A percentile compares a stretch with the other conserved stretches of the same genome.
These are phyloP conservation scores for Colletotrichum tropicale DNA, from an alignment of 2,329 filamentous ascomycete species.

Conservation along the genomic window DNA sequence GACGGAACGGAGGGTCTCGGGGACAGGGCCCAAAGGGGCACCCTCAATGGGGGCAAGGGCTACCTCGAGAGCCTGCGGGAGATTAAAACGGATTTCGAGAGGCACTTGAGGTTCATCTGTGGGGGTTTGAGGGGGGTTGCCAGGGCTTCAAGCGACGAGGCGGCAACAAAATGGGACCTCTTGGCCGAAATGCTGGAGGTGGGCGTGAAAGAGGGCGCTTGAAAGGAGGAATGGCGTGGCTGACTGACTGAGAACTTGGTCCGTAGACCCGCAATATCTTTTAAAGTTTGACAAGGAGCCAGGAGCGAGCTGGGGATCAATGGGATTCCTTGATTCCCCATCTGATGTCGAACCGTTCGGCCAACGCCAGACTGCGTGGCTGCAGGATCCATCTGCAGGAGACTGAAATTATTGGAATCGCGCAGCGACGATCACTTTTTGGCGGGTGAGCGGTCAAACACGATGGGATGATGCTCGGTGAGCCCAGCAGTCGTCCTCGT, in stretches of 20 bases:
- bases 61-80: conserved; percentile 59
- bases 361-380: background rate
- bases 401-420: conserved; percentile 5
- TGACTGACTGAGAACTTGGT: conserved; percentile 6
- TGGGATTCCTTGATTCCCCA: conserved; percentile 20
- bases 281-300: conserved; percentile 13
- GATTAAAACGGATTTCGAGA: conserved; percentile 68
- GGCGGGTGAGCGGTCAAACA: background rate
- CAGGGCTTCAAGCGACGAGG: conserved; percentile 69
- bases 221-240: background rate
- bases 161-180: conserved; percentile 74
- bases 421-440: background rate
- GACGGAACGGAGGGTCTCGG: conserved; percentile 35
- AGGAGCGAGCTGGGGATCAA: conserved; percentile 9
- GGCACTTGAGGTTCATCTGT: conserved; percentile 71
- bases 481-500: background rate
- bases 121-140: conserved; percentile 77
- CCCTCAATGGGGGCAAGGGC: conserved; percentile 30
- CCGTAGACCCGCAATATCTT: conserved; percentile 11
- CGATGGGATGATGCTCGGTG: background rate
- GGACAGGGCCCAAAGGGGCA: conserved; percentile 3
- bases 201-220: conserved; percentile 31
- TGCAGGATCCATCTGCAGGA: conserved; percentile 5
- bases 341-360: background rate
- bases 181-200: conserved; percentile 80